Evolutionary conservation across 257 asterid genomes (phyloP).

Genomic region (Nicotiana benthamiana): DNA sequence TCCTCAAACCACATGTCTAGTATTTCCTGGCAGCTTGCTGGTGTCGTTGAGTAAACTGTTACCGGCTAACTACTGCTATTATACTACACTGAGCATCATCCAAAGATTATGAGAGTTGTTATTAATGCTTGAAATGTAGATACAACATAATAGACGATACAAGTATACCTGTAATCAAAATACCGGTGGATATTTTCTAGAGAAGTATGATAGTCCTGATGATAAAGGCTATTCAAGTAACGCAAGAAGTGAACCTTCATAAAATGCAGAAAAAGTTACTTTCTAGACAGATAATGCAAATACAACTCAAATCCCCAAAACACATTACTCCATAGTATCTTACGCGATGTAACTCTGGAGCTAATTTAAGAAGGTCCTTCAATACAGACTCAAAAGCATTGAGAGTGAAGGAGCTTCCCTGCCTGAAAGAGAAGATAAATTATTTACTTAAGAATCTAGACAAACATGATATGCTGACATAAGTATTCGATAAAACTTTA

Average conservation of each 20-base stretch:
- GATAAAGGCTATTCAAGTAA: constrained; percentile 76
- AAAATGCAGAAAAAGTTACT: constrained; percentile 13
- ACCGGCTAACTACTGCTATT: neutral
- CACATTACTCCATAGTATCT: constrained; percentile 19
- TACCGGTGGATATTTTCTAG: constrained; percentile 92
- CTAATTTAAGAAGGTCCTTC: constrained; percentile 71
- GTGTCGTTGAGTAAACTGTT: neutral
- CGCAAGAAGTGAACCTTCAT: constrained; percentile 91
- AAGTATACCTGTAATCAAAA: constrained; percentile 88
- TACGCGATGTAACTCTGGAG: constrained; percentile 91
- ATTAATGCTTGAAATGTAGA: constrained; percentile 1
- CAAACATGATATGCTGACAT: neutral
- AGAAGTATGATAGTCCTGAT: constrained; percentile 79
- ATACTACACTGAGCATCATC: neutral
- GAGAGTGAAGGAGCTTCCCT: constrained; percentile 65
- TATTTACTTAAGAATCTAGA: neutral
- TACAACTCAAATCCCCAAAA: constrained; percentile 11
- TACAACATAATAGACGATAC: constrained; percentile 13
- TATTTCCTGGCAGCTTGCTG: neutral
- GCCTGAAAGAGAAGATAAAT: constrained; percentile 32
- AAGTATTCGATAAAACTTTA: constrained; percentile 1
- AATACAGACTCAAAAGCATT: constrained; percentile 65
- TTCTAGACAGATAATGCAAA: constrained; percentile 12
- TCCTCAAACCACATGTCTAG: neutral
- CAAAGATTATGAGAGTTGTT: neutral